Base-by-base conservation (phyloP, 768 basidiomycete genomes). In the Omphalotus guepiniiformis region DNA sequence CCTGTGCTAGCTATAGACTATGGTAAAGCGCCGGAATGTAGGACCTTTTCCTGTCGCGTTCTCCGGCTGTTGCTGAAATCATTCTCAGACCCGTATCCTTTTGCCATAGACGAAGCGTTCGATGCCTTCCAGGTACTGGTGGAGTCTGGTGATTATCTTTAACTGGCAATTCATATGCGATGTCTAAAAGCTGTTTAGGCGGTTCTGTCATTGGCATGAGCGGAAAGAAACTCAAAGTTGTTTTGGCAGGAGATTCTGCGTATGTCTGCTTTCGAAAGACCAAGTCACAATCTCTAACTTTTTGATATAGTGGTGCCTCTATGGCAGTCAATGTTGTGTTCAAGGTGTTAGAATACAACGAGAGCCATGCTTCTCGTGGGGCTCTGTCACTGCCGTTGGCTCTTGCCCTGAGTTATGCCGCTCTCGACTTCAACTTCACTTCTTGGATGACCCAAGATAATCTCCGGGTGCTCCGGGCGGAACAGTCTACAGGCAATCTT, bases 191-290 rank as follows among this genome's bases (percentile, higher is more conserved):
- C 16, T 52, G 12, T 21, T 13, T 34, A 79, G 83, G 73, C 51
- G 96, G 94, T 7, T 67, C 73, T 40, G 70, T 82, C 18, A 80
- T 99, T 45, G 95, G 95, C 4, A 92, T 98, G 82, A 84, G 84
- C 13, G 91, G 90, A n/a, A 77, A 74, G 54, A 74, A 78, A 55
- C 67, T 97, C 16, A 84, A 83, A 53, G 72, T 93, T 23, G 79
- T 97, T 48, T 58, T 96, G 40, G 80, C 85, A 4, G 94, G 95
- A 2, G 96, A 99, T 68, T 98, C 95, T n/a, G 96, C 96, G 94
- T 96, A 64, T 71, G 93, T 76, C 11, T 8, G 12, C 29, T 25
- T 29, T 36, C 28, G 50, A 28, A 39, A 47, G 39, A 38, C n/a
- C n/a, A 38, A 16, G 38, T 40, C 43, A 13, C 16, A 37, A 22